These are phyloP conservation scores for Exophiala calicioides DNA, from an alignment of 2,329 filamentous ascomycete genomes.

Conservation along the genomic window DNA sequence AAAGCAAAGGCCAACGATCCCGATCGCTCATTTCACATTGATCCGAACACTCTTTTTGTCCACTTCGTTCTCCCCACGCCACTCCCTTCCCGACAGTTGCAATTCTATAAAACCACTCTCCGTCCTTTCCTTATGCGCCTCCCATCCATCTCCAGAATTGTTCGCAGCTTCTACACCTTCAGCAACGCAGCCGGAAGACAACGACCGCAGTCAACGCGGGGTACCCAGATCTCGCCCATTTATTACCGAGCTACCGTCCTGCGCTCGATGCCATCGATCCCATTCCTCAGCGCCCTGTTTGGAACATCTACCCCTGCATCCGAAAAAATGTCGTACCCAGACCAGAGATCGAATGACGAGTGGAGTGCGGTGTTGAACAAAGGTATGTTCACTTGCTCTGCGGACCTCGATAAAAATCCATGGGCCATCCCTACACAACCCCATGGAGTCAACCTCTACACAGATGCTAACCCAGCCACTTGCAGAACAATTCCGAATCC, in stretches of 20 bases:
- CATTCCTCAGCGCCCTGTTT: conserved; percentile 77
- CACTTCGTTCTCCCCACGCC: background rate
- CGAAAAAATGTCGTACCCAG: conserved; percentile 64
- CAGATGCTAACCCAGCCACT: background rate
- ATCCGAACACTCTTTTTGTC: conserved; percentile 1
- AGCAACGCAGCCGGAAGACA: conserved; percentile 43
- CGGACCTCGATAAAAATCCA: too few species aligned
- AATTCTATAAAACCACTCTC: too few species aligned
- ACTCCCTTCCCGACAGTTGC: too few species aligned
- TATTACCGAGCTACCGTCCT: conserved; percentile 42
- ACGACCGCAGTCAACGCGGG: conserved; percentile 7
- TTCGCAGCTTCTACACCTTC: conserved; percentile 51
- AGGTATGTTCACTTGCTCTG: conserved; percentile 57
- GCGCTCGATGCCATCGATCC: conserved; percentile 73
- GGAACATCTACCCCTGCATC: conserved; percentile 56
- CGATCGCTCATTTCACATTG: conserved; percentile 1
- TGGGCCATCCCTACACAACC: too few species aligned
- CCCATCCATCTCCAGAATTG: conserved; percentile 48
- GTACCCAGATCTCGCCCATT: conserved; percentile 29
- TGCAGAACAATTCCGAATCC: conserved; percentile 89
- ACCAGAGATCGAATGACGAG: conserved; percentile 76
- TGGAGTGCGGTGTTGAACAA: conserved; percentile 83
- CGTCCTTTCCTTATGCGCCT: conserved; percentile 47
- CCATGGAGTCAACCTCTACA: background rate
- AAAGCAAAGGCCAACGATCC: background rate